Evolutionary conservation across 768 basidiomycete species (phyloP), one percentile per base, ranked within the genome.

Genomic region (Porphyrellus cyaneotinctus): DNA sequence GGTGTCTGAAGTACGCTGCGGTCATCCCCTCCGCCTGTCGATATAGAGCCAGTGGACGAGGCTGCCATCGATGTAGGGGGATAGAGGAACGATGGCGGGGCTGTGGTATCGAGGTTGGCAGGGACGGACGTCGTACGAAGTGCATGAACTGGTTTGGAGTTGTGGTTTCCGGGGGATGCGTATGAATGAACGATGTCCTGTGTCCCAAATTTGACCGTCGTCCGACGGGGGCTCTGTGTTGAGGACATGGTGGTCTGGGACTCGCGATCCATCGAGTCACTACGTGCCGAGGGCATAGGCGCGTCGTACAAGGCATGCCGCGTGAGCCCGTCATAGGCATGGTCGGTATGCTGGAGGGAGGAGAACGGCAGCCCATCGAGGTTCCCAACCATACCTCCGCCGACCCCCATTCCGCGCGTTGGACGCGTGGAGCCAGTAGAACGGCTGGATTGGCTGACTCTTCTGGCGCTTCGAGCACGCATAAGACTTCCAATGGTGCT

Each of bases 401-500:
- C 54, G 51, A 66, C 56, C 20, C 61, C 52, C 52, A 63, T 50
- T 6, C 62, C 57, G 37, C 62, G 61, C 41, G 60, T 43, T 48
- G 10, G 44, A 50, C 41, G 58, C 33, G 23, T 43, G 23, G 64
- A 64, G n/a, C 68, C 58, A 11, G 64, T 66, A 23, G 64, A 57
- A 22, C 60, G 64, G 57, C 73, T 76, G 54, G 70, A 76, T 62
- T 78, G 79, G 57, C 78, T 83, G 68, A 78, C 65, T 26, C 78
- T 71, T 56, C 74, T 71, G 15, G 75, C 77, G 54, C 76, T 84
- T 45, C 79, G 75, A 0, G 85, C 86, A 11, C 86, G 79, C 49
- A 95, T 91, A 63, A 98, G 88, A 65, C 88, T 92, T 17, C 97
- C 95, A 38, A 97, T 76, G 0, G 94, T 80, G 5, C 95, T 93